These are phyloP conservation scores for Solanum sparsipilum DNA, from an alignment of 257 asterid genomes.

Conservation along the genomic window DNA sequence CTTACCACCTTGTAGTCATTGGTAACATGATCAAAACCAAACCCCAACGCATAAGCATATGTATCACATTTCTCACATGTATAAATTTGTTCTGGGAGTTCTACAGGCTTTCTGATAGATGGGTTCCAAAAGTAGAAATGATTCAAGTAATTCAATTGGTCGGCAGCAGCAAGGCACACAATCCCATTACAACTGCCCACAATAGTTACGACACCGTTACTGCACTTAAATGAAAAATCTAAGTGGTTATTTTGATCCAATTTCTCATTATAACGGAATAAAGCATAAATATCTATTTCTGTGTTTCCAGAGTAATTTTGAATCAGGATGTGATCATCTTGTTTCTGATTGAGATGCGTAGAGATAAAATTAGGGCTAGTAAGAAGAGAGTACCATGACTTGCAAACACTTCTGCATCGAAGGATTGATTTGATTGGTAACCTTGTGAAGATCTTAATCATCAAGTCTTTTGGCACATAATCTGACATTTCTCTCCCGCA, in stretches of 20 bases:
- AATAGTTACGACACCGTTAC: not conserved
- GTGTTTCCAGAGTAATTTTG: not conserved
- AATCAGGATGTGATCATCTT: not conserved
- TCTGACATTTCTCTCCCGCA: not conserved
- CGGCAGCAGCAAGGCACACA: not conserved
- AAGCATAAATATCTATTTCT: not conserved
- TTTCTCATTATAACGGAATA: not conserved
- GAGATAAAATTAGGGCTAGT: not conserved
- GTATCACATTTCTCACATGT: not conserved
- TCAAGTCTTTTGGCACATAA: conserved; percentile 1
- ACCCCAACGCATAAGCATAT: not conserved
- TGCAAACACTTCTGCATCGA: not conserved
- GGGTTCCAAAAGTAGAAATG: not conserved
- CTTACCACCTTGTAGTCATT: not conserved
- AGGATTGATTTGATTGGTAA: not conserved
- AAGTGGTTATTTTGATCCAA: not conserved
- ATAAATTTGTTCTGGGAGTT: not conserved
- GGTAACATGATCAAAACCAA: not conserved
- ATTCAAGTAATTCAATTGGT: not conserved
- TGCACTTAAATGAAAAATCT: not conserved
- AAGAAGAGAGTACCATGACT: conserved; percentile 1
- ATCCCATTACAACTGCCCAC: not conserved
- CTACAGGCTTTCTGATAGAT: not conserved
- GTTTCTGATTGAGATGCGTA: not conserved
- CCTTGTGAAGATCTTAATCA: not conserved